These are phyloP conservation scores for Dimocarpus longan DNA, from an alignment of 345 rosid species.

Conservation along the genomic window DNA sequence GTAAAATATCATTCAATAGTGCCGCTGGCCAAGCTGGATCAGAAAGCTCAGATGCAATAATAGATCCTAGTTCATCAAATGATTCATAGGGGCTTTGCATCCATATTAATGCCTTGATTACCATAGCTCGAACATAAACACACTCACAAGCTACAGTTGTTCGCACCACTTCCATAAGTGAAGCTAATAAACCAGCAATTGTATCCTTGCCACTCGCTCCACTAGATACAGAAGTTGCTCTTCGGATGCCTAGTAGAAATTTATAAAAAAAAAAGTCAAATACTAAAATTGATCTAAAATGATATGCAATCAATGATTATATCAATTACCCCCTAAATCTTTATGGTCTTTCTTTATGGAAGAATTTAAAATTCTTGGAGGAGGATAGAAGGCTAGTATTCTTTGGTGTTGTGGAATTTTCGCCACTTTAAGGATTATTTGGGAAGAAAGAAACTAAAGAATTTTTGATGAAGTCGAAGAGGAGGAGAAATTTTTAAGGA, in stretches of 20 bases:
- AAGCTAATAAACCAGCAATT: slow-evolving; percentile 86
- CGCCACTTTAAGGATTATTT: no score
- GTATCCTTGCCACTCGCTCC: slow-evolving; percentile 81
- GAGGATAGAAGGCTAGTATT: no score
- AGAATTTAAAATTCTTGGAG: no score
- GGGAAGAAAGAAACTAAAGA: no score
- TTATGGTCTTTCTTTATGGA: no score
- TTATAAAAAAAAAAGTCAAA: neutral
- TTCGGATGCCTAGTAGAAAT: slow-evolving; percentile 54
- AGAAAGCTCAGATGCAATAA: slow-evolving; percentile 97
- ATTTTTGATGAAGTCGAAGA: no score
- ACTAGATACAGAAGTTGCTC: slow-evolving; percentile 65
- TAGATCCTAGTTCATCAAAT: slow-evolving; percentile 88
- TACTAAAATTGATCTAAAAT: neutral
- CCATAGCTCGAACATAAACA: slow-evolving; percentile 97
- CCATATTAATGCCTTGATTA: slow-evolving; percentile 99
- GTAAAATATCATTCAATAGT: slow-evolving; percentile 88
- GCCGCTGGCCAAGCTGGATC: slow-evolving; percentile 98
- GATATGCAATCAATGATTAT: neutral
- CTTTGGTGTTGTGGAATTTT: no score
- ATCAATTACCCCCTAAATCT: no score
- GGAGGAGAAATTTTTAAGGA: no score
- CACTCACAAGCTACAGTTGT: slow-evolving; percentile 99
- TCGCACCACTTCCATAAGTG: slow-evolving; percentile 96
- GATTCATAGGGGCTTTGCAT: slow-evolving; percentile 98